Percentiles rank a stretch among this genome's conserved stretches.
phyloP scores from a whole-genome alignment of 495 filamentous ascomycete species.

The Thozetella sp. region DNA sequence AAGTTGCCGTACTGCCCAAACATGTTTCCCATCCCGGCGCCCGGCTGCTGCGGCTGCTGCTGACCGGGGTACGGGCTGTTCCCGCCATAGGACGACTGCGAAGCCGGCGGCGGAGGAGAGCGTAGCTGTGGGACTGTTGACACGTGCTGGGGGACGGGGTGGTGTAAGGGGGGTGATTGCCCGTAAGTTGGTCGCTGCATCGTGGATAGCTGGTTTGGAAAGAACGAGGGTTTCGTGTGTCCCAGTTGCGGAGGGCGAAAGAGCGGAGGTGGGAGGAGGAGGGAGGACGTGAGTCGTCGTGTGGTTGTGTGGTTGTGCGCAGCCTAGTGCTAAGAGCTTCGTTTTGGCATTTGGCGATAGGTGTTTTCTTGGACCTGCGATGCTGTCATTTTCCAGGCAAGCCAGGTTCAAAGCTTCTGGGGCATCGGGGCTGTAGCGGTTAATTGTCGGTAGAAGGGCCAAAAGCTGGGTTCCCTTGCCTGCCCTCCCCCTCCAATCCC shows the following conservation, averaged over 20 bases:
- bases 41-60: slow-evolving; percentile 47
- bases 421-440: too few species aligned
- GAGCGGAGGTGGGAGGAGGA: background rate
- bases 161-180: slow-evolving; percentile 93
- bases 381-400: slow-evolving; percentile 23
- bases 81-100: slow-evolving; percentile 74
- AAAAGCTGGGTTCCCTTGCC: background rate
- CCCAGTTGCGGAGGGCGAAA: background rate
- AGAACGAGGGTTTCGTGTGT: too few species aligned
- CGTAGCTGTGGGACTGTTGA: slow-evolving; percentile 98
- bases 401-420: slow-evolving; percentile 3
- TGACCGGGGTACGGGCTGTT: slow-evolving; percentile 70
- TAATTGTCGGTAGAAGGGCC: slow-evolving; percentile 16
- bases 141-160: slow-evolving; percentile 97
- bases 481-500: background rate
- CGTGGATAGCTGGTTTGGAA: slow-evolving; percentile 11
- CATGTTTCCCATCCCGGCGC: slow-evolving; percentile 54
- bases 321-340: slow-evolving; percentile 2
- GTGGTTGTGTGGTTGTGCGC: slow-evolving; percentile 3
- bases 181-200: slow-evolving; percentile 89
- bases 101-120: slow-evolving; percentile 83
- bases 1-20: slow-evolving; percentile 80
- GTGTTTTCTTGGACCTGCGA: slow-evolving; percentile 34
- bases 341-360: slow-evolving; percentile 28
- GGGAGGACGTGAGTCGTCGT: background rate